Evolutionary conservation across 371 early-diverging fungal genomes (phyloP), one percentile per base, ranked within the genome.

Genomic region (Nosema muscidifuracis): DNA sequence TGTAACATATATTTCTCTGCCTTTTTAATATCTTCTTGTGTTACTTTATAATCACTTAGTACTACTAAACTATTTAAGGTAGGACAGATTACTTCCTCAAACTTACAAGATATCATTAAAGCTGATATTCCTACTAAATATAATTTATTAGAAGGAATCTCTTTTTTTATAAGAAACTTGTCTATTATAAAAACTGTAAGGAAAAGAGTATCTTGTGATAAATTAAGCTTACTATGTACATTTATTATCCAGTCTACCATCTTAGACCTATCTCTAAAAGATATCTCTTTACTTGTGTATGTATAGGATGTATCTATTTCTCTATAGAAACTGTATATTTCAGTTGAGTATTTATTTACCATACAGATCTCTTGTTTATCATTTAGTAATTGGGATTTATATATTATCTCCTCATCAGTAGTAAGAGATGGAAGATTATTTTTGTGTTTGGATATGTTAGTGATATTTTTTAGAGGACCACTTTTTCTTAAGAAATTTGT

Each of bases 121-220:
- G 92, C 87, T 0, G 94, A 88, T 44, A 94, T 85, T 1, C 96
- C 98, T n/a, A 95, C 93, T 13, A 95, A 86, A 79, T 97, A 96
- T 13, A 97, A 87, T 77, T 94, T 95, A 57, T 85, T 85, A 30
- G 91, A 74, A 0, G 89, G 87, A 0, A 94, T 90, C 1, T 86
- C 84, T 34, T 92, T 89, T 51, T 80, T 75, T 24, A 92, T 90
- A 22, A 99, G 86, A 84, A 95, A 95, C 16, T 97, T 88, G 78
- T 98, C 99, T 55, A 97, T 87, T 47, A 97, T 85, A 84, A 94
- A 93, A 65, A 95, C 89, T 22, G 93, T 84, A 66, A 96, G 79
- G 78, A 88, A 95, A 9, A 98, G 85, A 0, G 97, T 94, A 81
- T 97, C 97, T 22, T 94, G 92, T n/a, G 91, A 84, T 38, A 97